A percentile compares a stretch with the other conserved stretches of the same genome.
These are phyloP conservation scores for Euphorbia tirucalli DNA, from an alignment of 345 rosid species.

Conservation along the genomic window DNA sequence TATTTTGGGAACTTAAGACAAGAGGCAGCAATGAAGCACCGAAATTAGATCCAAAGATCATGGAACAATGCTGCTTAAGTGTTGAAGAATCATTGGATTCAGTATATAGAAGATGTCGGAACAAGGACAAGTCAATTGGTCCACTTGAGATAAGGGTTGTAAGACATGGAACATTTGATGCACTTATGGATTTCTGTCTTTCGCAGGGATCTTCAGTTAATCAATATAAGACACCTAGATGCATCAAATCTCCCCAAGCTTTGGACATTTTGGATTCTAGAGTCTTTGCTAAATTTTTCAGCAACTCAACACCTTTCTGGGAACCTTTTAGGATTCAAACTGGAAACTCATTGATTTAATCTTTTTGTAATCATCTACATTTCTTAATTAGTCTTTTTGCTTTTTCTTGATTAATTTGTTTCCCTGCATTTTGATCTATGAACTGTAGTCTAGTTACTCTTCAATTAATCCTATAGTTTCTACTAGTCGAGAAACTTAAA, in stretches of 20 bases:
- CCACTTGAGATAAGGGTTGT: conserved; percentile 86
- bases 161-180: conserved; percentile 66
- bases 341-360: not conserved
- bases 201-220: conserved; percentile 88
- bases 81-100: conserved; percentile 86
- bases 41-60: conserved; percentile 44
- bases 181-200: conserved; percentile 79
- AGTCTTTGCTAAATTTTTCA: conserved; percentile 62
- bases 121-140: conserved; percentile 75
- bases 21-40: conserved; percentile 18
- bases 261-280: conserved; percentile 65
- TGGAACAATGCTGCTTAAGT: conserved; percentile 73
- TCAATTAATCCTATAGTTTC: too few relatives aligned
- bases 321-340: conserved; percentile 55
- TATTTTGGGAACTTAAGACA: conserved; percentile 79
- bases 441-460: too few relatives aligned
- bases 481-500: too few relatives aligned
- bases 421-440: not conserved
- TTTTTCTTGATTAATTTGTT: not conserved
- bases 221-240: conserved; percentile 93
- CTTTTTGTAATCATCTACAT: too few relatives aligned
- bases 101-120: conserved; percentile 80
- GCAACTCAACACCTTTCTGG: conserved; percentile 65
- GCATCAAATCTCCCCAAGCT: conserved; percentile 67
- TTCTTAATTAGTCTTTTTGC: not conserved